Conservation (phyloP, 1,284 basidiomycete species). For the Heliocybe sulcata region DNA sequence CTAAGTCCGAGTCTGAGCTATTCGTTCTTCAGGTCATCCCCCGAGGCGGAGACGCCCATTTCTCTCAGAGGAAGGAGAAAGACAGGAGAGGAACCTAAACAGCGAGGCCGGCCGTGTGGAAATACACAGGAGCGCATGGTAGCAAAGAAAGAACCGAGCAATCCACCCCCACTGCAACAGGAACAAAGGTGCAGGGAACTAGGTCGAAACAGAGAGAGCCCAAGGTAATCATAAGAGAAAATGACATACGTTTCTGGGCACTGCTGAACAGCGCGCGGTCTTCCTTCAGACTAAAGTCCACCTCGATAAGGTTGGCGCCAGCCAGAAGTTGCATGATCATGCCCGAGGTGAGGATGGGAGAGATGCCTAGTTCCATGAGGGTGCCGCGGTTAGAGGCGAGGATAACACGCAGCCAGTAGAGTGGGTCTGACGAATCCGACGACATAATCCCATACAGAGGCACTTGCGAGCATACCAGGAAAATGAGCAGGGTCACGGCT, state of each 20-base stretch:
- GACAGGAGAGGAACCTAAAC: too few relatives aligned
- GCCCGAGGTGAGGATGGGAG: slow-evolving; percentile 93
- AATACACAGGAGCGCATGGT: too few relatives aligned
- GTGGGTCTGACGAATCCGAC: slow-evolving; percentile 94
- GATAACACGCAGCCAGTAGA: slow-evolving; percentile 96
- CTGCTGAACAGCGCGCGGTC: slow-evolving; percentile 94
- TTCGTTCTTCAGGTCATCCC: too few relatives aligned
- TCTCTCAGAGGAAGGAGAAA: too few relatives aligned
- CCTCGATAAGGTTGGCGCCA: slow-evolving; percentile 95
- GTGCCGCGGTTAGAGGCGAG: slow-evolving; percentile 97
- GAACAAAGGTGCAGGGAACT: too few relatives aligned
- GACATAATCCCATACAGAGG: slow-evolving; percentile 98
- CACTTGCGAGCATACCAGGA: slow-evolving; percentile 96
- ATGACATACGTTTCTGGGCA: slow-evolving; percentile 89
- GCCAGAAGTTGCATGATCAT: slow-evolving; percentile 99
- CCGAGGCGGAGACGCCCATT: too few relatives aligned
- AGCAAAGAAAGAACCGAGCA: too few relatives aligned
- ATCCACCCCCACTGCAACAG: too few relatives aligned
- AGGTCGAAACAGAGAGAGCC: too few relatives aligned
- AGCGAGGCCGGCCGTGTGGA: too few relatives aligned
- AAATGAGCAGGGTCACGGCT: slow-evolving; percentile 93
- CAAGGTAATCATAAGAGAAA: neutral
- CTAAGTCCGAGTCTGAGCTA: too few relatives aligned
- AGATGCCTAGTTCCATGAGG: slow-evolving; percentile 98
- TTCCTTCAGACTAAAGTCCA: slow-evolving; percentile 96